Conservation (phyloP, 2,329 filamentous ascomycete genomes). For the Laburnicola sp. region DNA sequence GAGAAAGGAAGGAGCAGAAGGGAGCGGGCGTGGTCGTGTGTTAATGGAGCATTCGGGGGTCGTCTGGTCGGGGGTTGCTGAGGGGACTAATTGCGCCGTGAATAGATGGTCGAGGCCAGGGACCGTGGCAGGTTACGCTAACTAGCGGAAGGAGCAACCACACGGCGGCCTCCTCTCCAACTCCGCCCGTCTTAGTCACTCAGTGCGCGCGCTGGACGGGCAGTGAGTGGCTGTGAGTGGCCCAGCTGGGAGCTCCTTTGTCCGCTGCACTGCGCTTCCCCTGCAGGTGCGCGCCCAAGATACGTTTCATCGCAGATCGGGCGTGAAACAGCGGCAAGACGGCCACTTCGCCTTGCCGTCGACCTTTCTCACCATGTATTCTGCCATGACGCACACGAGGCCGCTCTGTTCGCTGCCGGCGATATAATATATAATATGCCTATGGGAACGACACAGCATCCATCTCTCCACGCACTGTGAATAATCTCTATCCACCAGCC, state of each 20-base stretch:
- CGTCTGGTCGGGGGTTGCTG: constrained; percentile 11
- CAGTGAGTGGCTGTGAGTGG: background rate
- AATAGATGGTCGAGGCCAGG: constrained; percentile 8
- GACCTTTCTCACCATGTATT: too few species aligned
- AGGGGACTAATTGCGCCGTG: constrained; percentile 10
- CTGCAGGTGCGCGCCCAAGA: background rate
- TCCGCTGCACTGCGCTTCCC: background rate
- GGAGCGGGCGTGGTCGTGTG: background rate
- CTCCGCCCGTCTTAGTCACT: constrained; percentile 5
- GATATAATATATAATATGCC: too few species aligned
- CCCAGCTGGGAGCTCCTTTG: background rate
- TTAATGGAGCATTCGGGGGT: constrained; percentile 9
- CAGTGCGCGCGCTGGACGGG: background rate
- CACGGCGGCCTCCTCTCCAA: background rate
- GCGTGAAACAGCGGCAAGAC: too few species aligned
- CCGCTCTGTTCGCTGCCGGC: too few species aligned
- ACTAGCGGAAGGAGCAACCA: constrained; percentile 10
- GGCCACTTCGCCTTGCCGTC: too few species aligned
- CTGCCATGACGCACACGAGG: too few species aligned
- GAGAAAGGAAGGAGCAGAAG: constrained; percentile 7
- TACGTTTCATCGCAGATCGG: too few species aligned
- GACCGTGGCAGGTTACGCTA: constrained; percentile 6
- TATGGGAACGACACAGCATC: too few species aligned
- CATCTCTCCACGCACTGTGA: too few species aligned
- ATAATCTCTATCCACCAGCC: background rate